These are phyloP conservation scores for Nitzschia sp. DNA, from an alignment of 108 stramenopile genomes.

Conservation along the genomic window DNA sequence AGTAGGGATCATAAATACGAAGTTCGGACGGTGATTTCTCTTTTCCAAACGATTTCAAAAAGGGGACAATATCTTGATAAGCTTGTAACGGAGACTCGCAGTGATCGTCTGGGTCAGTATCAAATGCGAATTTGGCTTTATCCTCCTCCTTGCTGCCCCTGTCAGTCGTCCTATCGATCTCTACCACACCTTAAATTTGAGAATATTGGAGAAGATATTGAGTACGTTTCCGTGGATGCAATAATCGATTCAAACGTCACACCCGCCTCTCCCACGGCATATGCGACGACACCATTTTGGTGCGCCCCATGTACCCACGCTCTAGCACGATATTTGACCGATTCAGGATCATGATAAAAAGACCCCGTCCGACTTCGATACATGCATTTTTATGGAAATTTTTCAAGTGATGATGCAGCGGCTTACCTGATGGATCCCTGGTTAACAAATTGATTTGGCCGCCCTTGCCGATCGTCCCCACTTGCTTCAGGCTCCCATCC, in stretches of 20 bases:
- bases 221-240: constrained; percentile 54
- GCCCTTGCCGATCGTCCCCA: constrained; percentile 39
- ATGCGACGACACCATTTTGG: constrained; percentile 7
- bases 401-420: not conserved
- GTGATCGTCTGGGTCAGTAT: constrained; percentile 90
- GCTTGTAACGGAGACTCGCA: constrained; percentile 93
- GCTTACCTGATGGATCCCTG: constrained; percentile 23
- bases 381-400: constrained; percentile 28
- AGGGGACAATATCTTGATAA: constrained; percentile 84
- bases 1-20: constrained; percentile 97
- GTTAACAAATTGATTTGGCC: constrained; percentile 25
- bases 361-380: constrained; percentile 54
- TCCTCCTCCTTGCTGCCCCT: not conserved
- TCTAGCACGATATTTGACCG: constrained; percentile 68
- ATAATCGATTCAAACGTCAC: constrained; percentile 56
- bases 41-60: constrained; percentile 45
- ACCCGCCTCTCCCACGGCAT: constrained; percentile 45
- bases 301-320: not conserved
- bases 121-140: constrained; percentile 66
- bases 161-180: not conserved
- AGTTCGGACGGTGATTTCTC: not conserved
- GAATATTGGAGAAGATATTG: constrained; percentile 56
- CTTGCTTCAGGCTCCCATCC: constrained; percentile 47
- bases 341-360: constrained; percentile 19
- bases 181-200: not conserved